A percentile compares a stretch with the other conserved stretches of the same genome.
These are phyloP conservation scores for Yarrowia hollandica DNA, from an alignment of 805 yeast genomes.

Conservation along the genomic window DNA sequence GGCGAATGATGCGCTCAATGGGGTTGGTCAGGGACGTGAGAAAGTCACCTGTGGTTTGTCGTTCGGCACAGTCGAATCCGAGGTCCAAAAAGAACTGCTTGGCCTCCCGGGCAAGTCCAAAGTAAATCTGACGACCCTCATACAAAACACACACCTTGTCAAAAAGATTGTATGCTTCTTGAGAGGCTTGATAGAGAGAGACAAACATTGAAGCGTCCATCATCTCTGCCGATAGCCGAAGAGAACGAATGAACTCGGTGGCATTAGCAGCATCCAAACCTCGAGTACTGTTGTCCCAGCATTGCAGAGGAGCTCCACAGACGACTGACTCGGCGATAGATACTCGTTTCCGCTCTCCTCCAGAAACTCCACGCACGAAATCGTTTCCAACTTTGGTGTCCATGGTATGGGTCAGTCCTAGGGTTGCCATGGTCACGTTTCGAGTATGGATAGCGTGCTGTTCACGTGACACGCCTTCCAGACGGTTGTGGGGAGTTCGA, in stretches of 20 bases:
- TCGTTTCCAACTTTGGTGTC: slow-evolving; percentile 68
- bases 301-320: slow-evolving; percentile 51
- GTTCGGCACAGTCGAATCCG: slow-evolving; percentile 58
- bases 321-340: slow-evolving; percentile 59
- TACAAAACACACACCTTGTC: slow-evolving; percentile 61
- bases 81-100: slow-evolving; percentile 51
- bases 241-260: slow-evolving; percentile 59
- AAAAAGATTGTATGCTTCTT: slow-evolving; percentile 59
- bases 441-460: slow-evolving; percentile 55
- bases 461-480: slow-evolving; percentile 55
- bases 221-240: slow-evolving; percentile 59
- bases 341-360: slow-evolving; percentile 73
- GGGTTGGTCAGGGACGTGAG: slow-evolving; percentile 58
- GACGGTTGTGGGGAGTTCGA: slow-evolving; percentile 62
- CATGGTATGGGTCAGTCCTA: slow-evolving; percentile 53
- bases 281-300: slow-evolving; percentile 73
- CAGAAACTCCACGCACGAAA: slow-evolving; percentile 67
- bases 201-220: slow-evolving; percentile 57
- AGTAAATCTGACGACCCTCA: slow-evolving; percentile 61
- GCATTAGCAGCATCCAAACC: slow-evolving; percentile 76
- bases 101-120: slow-evolving; percentile 54
- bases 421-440: slow-evolving; percentile 54
- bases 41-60: slow-evolving; percentile 62
- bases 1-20: slow-evolving; percentile 46
- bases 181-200: slow-evolving; percentile 69